Conservation (phyloP, 2,329 filamentous ascomycete genomes). For the Allantophomopsis cytisporea region DNA sequence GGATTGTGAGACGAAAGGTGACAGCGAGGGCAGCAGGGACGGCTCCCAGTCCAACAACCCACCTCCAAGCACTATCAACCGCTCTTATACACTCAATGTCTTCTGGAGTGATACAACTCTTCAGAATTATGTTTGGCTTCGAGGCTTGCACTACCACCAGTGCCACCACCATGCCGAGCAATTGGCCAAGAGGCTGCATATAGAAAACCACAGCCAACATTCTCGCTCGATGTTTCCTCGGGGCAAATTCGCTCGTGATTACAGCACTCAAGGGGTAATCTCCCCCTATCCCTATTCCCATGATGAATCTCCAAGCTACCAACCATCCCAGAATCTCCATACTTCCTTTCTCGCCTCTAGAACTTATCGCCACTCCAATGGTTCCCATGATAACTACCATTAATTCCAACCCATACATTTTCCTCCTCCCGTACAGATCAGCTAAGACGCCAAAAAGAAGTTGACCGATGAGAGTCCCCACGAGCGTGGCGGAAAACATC, state of each 20-base stretch:
- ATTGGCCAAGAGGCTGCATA: constrained; percentile 69
- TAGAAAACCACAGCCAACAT: constrained; percentile 74
- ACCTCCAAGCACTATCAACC: constrained; percentile 69
- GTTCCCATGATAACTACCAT: constrained; percentile 61
- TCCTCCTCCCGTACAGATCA: constrained; percentile 62
- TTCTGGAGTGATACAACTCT: constrained; percentile 34
- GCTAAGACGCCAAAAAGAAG: constrained; percentile 65
- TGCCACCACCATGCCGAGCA: constrained; percentile 53
- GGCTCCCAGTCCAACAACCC: constrained; percentile 65
- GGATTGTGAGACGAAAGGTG: constrained; percentile 72
- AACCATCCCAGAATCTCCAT: constrained; percentile 17
- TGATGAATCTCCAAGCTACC: constrained; percentile 65
- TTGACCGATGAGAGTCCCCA: constrained; percentile 68
- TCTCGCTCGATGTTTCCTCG: constrained; percentile 63
- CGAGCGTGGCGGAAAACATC: constrained; percentile 70
- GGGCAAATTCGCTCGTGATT: constrained; percentile 53
- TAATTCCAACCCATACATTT: constrained; percentile 72
- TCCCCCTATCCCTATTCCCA: constrained; percentile 69
- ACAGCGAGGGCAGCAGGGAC: constrained; percentile 63
- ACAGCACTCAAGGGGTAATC: constrained; percentile 73
- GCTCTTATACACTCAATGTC: constrained; percentile 48
- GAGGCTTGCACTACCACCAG: constrained; percentile 54
- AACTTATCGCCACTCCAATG: constrained; percentile 48
- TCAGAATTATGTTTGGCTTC: constrained; percentile 30
- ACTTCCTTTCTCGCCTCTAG: constrained; percentile 29